A percentile compares a stretch with the other conserved stretches of the same genome.
phyloP scores from a whole-genome alignment of 2,329 filamentous ascomycete species.

The Calonectria hongkongensis region DNA sequence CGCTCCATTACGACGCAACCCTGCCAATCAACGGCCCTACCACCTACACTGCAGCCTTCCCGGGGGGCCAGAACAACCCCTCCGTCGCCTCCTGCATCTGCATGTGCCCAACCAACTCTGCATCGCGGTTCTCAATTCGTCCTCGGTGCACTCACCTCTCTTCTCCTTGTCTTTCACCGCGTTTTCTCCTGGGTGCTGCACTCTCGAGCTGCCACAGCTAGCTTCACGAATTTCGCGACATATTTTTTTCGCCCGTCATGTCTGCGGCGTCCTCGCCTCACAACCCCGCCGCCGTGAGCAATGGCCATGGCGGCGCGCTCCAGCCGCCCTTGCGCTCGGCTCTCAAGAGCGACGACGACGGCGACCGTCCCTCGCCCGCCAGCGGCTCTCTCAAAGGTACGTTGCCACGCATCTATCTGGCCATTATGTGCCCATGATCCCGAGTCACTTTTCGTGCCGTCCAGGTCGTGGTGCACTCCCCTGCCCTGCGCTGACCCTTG shows the following conservation, averaged over 20 bases:
- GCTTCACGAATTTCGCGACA: slow-evolving; percentile 17
- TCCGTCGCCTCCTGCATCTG: slow-evolving; percentile 51
- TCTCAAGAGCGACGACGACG: slow-evolving; percentile 66
- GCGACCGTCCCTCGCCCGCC: slow-evolving; percentile 59
- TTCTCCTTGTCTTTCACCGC: slow-evolving; percentile 34
- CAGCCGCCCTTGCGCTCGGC: slow-evolving; percentile 64
- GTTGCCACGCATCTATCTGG: slow-evolving; percentile 47
- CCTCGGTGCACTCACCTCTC: slow-evolving; percentile 40
- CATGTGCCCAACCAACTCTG: slow-evolving; percentile 44
- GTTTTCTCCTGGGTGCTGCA: neutral
- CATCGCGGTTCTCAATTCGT: slow-evolving; percentile 42
- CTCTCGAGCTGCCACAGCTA: slow-evolving; percentile 14
- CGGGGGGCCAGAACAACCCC: slow-evolving; percentile 47
- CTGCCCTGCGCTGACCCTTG: slow-evolving; percentile 36
- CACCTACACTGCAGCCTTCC: slow-evolving; percentile 14
- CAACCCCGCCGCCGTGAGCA: slow-evolving; percentile 49
- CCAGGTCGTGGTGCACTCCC: slow-evolving; percentile 27
- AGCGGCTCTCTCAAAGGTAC: slow-evolving; percentile 66
- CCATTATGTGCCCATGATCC: slow-evolving; percentile 25
- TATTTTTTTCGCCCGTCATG: slow-evolving; percentile 48
- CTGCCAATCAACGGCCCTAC: slow-evolving; percentile 1
- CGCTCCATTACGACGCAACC: slow-evolving; percentile 10
- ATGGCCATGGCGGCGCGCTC: slow-evolving; percentile 43
- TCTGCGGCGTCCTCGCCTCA: slow-evolving; percentile 48
- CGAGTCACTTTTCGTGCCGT: slow-evolving; percentile 10